These are phyloP conservation scores for Phytopythium mirpurense DNA, from an alignment of 352 stramenopile species.

Conservation along the genomic window DNA sequence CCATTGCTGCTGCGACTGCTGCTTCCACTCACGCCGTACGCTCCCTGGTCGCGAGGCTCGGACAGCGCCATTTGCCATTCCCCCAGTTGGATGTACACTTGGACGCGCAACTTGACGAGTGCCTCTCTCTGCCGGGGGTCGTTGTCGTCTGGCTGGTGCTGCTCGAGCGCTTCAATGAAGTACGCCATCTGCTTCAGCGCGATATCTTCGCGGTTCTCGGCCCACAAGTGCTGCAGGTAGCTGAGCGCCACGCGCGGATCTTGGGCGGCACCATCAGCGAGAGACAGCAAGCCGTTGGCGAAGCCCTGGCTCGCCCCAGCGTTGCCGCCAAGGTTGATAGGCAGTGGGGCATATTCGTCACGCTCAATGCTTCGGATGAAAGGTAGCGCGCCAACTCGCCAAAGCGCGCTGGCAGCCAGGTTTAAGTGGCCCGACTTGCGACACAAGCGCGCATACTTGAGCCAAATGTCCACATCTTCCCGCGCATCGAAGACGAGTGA, in stretches of 20 bases:
- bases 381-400: constrained; percentile 70
- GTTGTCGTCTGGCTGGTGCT: constrained; percentile 24
- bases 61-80: constrained; percentile 81
- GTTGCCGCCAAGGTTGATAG: constrained; percentile 61
- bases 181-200: constrained; percentile 79
- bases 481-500: constrained; percentile 87
- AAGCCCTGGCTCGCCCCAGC: constrained; percentile 41
- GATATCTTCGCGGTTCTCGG: constrained; percentile 77
- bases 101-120: constrained; percentile 68
- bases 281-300: constrained; percentile 44
- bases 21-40: constrained; percentile 25
- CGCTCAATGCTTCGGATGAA: constrained; percentile 77
- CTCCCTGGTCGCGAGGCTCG: constrained; percentile 65
- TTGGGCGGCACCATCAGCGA: constrained; percentile 61
- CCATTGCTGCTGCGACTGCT: constrained; percentile 2
- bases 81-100: constrained; percentile 82
- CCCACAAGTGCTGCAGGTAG: constrained; percentile 79
- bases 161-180: constrained; percentile 80
- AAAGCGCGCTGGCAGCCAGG: constrained; percentile 76
- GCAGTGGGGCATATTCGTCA: constrained; percentile 56
- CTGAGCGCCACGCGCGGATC: constrained; percentile 78
- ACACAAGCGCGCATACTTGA: constrained; percentile 92
- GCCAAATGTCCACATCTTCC: constrained; percentile 92
- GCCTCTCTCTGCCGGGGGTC: constrained; percentile 61
- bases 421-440: constrained; percentile 88